A percentile compares a stretch with the other conserved stretches of the same genome.
These are phyloP conservation scores for Limtongia smithiae DNA, from an alignment of 805 yeast genomes.

Conservation along the genomic window DNA sequence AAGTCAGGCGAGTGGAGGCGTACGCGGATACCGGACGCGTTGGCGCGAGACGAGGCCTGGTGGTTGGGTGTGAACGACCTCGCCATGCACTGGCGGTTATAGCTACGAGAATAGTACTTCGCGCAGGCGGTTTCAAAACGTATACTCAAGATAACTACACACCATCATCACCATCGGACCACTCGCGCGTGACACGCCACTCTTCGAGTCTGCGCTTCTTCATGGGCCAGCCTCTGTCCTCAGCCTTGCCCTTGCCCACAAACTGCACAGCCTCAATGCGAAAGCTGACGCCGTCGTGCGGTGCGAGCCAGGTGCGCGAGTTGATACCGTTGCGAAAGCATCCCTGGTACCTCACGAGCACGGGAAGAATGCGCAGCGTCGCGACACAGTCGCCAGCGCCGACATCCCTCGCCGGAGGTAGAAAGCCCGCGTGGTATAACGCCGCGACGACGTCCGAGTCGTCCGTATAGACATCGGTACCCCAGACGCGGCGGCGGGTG, in stretches of 20 bases:
- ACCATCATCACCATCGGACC: slow-evolving; percentile 17
- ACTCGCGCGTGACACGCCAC: slow-evolving; percentile 28
- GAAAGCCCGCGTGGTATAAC: slow-evolving; percentile 69
- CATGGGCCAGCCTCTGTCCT: slow-evolving; percentile 33
- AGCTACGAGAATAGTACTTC: neutral
- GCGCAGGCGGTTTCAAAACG: neutral
- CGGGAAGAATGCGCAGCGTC: slow-evolving; percentile 63
- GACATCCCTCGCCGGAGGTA: slow-evolving; percentile 43
- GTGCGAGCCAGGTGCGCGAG: slow-evolving; percentile 67
- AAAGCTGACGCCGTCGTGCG: slow-evolving; percentile 77
- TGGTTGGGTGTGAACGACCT: slow-evolving; percentile 28
- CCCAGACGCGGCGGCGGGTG: slow-evolving; percentile 69
- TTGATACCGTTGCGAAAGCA: slow-evolving; percentile 63
- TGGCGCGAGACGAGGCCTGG: slow-evolving; percentile 22
- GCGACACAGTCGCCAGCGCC: slow-evolving; percentile 52
- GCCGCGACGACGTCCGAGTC: slow-evolving; percentile 81
- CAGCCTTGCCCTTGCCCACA: slow-evolving; percentile 36
- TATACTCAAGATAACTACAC: neutral
- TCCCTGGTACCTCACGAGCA: slow-evolving; percentile 62
- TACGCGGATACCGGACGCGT: slow-evolving; percentile 13
- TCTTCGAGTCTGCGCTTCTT: slow-evolving; percentile 37
- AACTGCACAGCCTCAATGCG: slow-evolving; percentile 54
- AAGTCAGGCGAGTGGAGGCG: slow-evolving; percentile 4
- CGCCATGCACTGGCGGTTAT: slow-evolving; percentile 25
- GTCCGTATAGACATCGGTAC: slow-evolving; percentile 88